A percentile compares a stretch with the other conserved stretches of the same genome.
Evolutionary conservation across 176 grass and related monocot genomes (phyloP).

Genomic region (Carex pumila): DNA sequence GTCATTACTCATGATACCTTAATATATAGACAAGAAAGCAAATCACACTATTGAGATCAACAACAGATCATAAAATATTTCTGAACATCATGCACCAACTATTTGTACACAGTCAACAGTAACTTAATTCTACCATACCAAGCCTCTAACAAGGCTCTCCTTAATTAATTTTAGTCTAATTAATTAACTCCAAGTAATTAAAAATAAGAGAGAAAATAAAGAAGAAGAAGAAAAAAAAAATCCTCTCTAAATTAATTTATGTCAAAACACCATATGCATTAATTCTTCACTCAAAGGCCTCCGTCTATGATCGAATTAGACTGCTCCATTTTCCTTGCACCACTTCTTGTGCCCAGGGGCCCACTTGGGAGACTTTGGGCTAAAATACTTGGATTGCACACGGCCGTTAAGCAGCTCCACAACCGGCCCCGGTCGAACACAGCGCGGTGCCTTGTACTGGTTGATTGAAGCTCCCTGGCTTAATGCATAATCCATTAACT

Average conservation of each 20-base stretch:
- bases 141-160: constrained; percentile 18
- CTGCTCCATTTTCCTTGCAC: constrained; percentile 28
- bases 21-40: background rate
- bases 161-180: constrained; percentile 15
- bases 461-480: constrained; percentile 91
- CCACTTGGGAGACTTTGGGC: constrained; percentile 93
- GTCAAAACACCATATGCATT: background rate
- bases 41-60: constrained; percentile 15
- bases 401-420: constrained; percentile 71
- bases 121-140: constrained; percentile 1
- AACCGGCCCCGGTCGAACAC: constrained; percentile 65
- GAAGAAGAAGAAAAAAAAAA: background rate
- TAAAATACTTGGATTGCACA: constrained; percentile 60
- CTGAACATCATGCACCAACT: constrained; percentile 28
- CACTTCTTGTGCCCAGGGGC: constrained; percentile 67
- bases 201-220: background rate
- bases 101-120: constrained; percentile 29
- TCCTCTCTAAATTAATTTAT: constrained; percentile 11
- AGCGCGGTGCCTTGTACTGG: constrained; percentile 97
- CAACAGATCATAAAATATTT: constrained; percentile 11
- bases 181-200: background rate
- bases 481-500: constrained; percentile 95
- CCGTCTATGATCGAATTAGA: background rate
- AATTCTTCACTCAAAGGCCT: background rate
- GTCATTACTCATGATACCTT: background rate